phyloP scores from a whole-genome alignment of 2,329 filamentous ascomycete species.

The Rhynchosporium secalis region DNA sequence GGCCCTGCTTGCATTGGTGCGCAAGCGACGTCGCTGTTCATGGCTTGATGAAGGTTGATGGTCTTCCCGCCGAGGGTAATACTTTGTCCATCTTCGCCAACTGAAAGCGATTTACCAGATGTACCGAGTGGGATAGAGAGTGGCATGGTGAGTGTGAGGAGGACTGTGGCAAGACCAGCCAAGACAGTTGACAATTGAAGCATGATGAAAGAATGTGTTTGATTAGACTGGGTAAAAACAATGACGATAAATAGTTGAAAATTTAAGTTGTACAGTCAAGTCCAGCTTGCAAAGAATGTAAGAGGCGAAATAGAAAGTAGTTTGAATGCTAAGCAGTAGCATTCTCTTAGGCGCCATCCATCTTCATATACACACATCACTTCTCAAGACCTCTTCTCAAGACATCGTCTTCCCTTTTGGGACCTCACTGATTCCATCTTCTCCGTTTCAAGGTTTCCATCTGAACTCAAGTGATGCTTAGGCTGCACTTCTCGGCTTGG shows the following conservation, averaged over 20 bases:
- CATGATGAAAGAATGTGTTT: background rate
- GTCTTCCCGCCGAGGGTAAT: slow-evolving; percentile 18
- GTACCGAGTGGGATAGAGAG: slow-evolving; percentile 18
- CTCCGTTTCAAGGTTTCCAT: background rate
- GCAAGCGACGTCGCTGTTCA: slow-evolving; percentile 8
- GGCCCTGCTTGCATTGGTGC: background rate
- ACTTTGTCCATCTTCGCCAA: slow-evolving; percentile 25
- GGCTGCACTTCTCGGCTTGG: background rate
- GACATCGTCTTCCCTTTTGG: background rate
- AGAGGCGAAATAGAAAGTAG: background rate
- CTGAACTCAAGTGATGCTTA: background rate
- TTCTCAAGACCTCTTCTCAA: background rate
- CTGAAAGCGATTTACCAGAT: slow-evolving; percentile 19
- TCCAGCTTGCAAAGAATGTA: slow-evolving; percentile 4
- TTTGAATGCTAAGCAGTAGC: background rate
- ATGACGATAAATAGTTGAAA: background rate
- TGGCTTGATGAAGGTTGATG: slow-evolving; percentile 19
- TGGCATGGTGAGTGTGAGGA: slow-evolving; percentile 14
- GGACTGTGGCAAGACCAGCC: slow-evolving; percentile 10
- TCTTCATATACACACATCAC: background rate
- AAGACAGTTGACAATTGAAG: slow-evolving; percentile 5
- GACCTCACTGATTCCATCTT: slow-evolving; percentile 2
- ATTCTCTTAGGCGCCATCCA: background rate
- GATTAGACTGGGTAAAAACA: no score
- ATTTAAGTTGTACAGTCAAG: background rate